Evolutionary conservation across 2,329 filamentous ascomycete species (phyloP).

Genomic region (Torrubiellomyces zombiae): DNA sequence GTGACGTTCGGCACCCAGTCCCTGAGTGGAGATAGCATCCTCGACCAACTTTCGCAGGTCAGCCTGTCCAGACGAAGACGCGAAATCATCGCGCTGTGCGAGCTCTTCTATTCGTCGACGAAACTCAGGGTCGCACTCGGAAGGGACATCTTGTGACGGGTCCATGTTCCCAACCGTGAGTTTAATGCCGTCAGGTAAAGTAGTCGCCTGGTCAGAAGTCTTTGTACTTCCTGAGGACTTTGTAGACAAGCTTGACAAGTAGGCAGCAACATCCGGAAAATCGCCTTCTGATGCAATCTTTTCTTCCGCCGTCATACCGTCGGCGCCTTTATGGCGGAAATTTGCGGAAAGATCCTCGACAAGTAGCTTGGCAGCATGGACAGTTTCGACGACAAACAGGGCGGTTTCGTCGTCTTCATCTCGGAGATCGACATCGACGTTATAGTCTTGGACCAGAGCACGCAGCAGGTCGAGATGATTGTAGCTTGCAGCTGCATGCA

Average conservation of each 20-base stretch:
- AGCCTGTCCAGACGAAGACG: slow-evolving; percentile 62
- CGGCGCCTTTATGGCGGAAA: slow-evolving; percentile 44
- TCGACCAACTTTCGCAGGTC: slow-evolving; percentile 64
- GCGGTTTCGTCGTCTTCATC: slow-evolving; percentile 91
- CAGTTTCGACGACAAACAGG: slow-evolving; percentile 79
- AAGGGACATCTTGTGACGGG: slow-evolving; percentile 39
- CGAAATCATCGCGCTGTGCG: slow-evolving; percentile 67
- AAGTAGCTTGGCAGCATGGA: slow-evolving; percentile 60
- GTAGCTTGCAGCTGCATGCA: slow-evolving; percentile 90
- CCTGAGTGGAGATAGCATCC: slow-evolving; percentile 58
- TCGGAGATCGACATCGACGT: slow-evolving; percentile 61
- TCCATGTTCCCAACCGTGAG: slow-evolving; percentile 64
- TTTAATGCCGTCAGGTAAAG: slow-evolving; percentile 58
- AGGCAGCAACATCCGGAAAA: slow-evolving; percentile 57
- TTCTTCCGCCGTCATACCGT: slow-evolving; percentile 66
- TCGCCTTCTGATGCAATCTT: slow-evolving; percentile 67
- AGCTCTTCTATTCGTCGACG: slow-evolving; percentile 76
- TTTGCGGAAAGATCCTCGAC: slow-evolving; percentile 72
- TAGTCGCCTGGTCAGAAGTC: no score
- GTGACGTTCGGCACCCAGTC: slow-evolving; percentile 44
- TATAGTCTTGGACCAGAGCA: slow-evolving; percentile 56
- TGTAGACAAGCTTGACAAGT: slow-evolving; percentile 37
- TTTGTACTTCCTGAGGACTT: slow-evolving; percentile 8
- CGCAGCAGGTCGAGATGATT: slow-evolving; percentile 69
- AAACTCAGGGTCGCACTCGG: slow-evolving; percentile 65